Base-by-base conservation (phyloP, 306 rosid genomes). In the Glycyrrhiza uralensis region DNA sequence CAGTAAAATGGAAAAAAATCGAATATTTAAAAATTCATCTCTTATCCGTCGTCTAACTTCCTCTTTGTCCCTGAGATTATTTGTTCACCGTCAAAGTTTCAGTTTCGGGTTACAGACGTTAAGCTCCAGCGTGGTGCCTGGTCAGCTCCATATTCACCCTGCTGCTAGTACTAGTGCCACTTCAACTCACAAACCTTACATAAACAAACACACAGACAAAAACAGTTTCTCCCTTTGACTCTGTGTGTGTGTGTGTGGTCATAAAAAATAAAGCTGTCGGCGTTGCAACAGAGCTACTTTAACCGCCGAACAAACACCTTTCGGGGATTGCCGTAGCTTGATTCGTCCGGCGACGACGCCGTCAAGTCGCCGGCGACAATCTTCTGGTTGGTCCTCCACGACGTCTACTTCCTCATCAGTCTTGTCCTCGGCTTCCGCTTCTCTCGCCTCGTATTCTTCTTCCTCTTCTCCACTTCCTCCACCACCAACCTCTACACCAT, bases 381-480 rank as follows among this genome's bases (percentile, higher is more conserved):
- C 46, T 92, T 90, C 70, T 92, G 98, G 98, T 80, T 92, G 4
- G 63, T 88, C 8, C 88, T 92, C 7, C 96, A 92, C 55, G 92
- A 88, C 1, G 81, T 92, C 20, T 92, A 96, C 76, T 92, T 96
- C 75, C 83, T 92, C 22, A 81, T 92, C 19, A 92, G 98, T 46
- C 91, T 92, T 4, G 84, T 92, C 8, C 95, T 92, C 1, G 98
- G 98, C 28, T 92, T 86, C 83, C 95, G 98, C 50, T 92, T 92
- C 82, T 92, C 98, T 8, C 92, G 96, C n/a, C 92, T 92, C 2
- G 95, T 92, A 12, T 92, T 92, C 84, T 90, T 92, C 84, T 81
- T 92, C 32, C 74, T 92, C 79, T 83, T 92, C 72, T 90, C 98
- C 12, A 76, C 92, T 54, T 80, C 97, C 26, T 36, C 91, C 6